phyloP scores from a whole-genome alignment of 73 alveolate species.

The Paramecium sexaurelia region DNA sequence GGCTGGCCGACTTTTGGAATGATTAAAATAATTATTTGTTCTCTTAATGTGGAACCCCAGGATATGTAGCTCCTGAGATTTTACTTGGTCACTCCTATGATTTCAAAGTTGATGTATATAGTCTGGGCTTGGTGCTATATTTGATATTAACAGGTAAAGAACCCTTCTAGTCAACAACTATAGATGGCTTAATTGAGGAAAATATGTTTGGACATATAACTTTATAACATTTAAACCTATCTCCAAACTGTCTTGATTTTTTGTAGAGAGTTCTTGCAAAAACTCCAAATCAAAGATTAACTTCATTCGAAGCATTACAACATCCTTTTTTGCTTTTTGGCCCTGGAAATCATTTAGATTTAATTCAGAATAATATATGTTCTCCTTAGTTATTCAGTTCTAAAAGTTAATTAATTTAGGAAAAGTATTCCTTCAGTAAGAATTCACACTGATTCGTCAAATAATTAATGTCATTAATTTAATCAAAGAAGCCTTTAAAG shows the following conservation, averaged over 20 bases:
- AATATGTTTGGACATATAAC: background rate
- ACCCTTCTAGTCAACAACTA: background rate
- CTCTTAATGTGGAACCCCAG: constrained; percentile 54
- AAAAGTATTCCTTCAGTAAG: background rate
- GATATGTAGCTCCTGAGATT: constrained; percentile 51
- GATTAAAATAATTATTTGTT: background rate
- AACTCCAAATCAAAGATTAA: background rate
- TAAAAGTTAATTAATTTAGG: background rate
- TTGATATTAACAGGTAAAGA: constrained; percentile 15
- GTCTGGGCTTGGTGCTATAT: constrained; percentile 1
- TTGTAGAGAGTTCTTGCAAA: background rate
- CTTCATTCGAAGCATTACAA: background rate
- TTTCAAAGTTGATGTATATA: constrained; percentile 28
- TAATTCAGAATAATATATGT: background rate
- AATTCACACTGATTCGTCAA: background rate
- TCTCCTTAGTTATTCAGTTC: background rate
- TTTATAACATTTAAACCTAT: background rate
- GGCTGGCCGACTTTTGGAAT: background rate
- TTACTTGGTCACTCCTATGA: background rate
- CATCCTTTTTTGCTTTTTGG: constrained; percentile 4
- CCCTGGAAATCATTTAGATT: constrained; percentile 24
- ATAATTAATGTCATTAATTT: background rate
- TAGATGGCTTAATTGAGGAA: background rate
- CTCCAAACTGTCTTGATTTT: constrained; percentile 11
- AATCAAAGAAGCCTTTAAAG: background rate